A percentile compares a stretch with the other conserved stretches of the same genome.
Evolutionary conservation across 2,329 filamentous ascomycete species (phyloP).

Genomic region (Venturia pyrina): DNA sequence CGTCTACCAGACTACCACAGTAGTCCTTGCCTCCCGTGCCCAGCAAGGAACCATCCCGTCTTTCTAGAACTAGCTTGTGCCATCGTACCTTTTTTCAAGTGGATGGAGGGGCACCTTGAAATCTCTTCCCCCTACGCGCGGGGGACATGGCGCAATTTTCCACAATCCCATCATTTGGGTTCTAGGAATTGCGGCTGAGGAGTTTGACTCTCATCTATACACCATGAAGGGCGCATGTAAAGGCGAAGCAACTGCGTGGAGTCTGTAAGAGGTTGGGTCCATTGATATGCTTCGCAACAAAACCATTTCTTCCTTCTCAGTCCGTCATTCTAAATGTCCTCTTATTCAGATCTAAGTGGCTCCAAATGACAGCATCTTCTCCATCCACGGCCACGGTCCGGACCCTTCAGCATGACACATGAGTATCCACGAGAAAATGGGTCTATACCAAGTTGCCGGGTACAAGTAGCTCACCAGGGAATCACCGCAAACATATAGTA

Average conservation of each 20-base stretch:
- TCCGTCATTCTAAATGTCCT: background rate
- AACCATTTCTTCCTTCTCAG: background rate
- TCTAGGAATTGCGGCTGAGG: background rate
- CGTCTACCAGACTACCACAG: background rate
- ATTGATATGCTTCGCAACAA: background rate
- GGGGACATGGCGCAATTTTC: background rate
- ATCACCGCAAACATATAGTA: background rate
- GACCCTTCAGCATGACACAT: background rate
- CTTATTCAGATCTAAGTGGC: background rate
- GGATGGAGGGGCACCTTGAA: background rate
- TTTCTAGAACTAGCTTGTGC: background rate
- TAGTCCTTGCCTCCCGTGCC: background rate
- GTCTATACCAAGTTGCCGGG: background rate
- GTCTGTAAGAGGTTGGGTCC: background rate
- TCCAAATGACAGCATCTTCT: background rate
- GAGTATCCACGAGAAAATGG: background rate
- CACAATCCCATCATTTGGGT: background rate
- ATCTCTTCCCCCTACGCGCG: background rate
- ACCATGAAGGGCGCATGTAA: background rate
- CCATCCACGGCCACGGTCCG: background rate
- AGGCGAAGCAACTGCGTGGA: background rate
- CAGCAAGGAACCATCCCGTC: background rate
- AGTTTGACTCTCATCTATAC: too few species aligned
- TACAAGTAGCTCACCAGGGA: background rate
- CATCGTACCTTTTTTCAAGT: background rate